Evolutionary conservation across 169 alveolate species (phyloP).

Genomic region (Prorocentrum cordatum): DNA sequence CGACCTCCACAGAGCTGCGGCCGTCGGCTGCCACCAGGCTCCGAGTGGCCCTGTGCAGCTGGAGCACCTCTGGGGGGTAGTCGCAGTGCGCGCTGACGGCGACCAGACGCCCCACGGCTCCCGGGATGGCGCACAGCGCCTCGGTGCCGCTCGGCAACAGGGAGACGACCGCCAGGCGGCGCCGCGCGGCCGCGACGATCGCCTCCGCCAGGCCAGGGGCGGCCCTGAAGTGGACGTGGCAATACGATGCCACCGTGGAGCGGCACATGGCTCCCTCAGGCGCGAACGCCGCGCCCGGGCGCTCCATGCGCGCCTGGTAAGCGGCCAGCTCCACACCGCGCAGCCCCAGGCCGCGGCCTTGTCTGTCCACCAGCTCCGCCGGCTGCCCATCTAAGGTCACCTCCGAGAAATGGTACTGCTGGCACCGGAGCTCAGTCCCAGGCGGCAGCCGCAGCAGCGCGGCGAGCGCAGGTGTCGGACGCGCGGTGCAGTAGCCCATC

Average conservation of each 20-base stretch:
- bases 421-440: background rate
- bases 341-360: background rate
- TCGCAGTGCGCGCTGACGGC: constrained; percentile 1
- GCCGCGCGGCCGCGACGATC: background rate
- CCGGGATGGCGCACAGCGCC: background rate
- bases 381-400: background rate
- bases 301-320: background rate
- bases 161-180: background rate
- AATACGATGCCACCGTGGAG: background rate
- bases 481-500: background rate
- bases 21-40: background rate
- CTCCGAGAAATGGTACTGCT: background rate
- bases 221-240: background rate
- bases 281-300: background rate
- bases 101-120: background rate
- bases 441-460: background rate
- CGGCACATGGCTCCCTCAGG: background rate
- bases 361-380: background rate
- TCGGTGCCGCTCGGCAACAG: background rate
- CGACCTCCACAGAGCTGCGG: background rate
- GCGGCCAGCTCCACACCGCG: background rate
- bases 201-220: background rate
- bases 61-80: background rate
- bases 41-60: background rate
- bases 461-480: background rate